Evolutionary conservation across 1,284 basidiomycete genomes (phyloP).

Genomic region (Mycosarcoma mackinlayi): DNA sequence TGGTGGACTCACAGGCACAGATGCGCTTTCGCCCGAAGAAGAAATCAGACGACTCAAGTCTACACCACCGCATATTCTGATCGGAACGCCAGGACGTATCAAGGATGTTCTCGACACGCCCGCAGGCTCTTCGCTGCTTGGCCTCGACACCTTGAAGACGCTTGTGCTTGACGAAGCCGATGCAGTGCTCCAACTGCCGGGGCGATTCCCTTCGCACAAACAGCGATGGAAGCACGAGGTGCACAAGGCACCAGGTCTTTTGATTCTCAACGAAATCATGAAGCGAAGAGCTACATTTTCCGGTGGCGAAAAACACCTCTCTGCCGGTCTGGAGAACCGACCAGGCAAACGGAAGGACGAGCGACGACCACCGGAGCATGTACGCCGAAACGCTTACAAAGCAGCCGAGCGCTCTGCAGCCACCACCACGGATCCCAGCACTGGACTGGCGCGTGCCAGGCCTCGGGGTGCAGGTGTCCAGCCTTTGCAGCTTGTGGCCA

Average conservation of each 20-base stretch:
- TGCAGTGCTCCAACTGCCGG: constrained; percentile 62
- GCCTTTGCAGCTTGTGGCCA: constrained; percentile 62
- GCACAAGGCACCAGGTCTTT: constrained; percentile 60
- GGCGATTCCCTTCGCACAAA: constrained; percentile 61
- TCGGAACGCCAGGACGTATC: constrained; percentile 62
- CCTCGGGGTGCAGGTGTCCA: constrained; percentile 29
- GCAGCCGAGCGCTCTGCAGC: constrained; percentile 37
- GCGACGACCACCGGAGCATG: constrained; percentile 50
- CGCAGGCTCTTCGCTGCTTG: constrained; percentile 50
- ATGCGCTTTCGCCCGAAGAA: constrained; percentile 27
- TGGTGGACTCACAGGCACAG: constrained; percentile 29
- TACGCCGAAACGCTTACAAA: constrained; percentile 55
- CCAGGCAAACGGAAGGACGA: constrained; percentile 45
- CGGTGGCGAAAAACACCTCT: constrained; percentile 53
- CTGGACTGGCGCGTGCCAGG: constrained; percentile 36
- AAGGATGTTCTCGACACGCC: constrained; percentile 54
- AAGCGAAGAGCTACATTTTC: constrained; percentile 55
- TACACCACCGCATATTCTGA: constrained; percentile 60
- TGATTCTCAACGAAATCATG: constrained; percentile 61
- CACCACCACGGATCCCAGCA: constrained; percentile 9
- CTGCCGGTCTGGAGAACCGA: constrained; percentile 59
- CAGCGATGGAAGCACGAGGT: constrained; percentile 60
- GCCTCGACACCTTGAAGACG: constrained; percentile 56
- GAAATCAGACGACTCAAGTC: constrained; percentile 48
- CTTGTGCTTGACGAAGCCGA: constrained; percentile 66